Percentiles rank a stretch among this genome's conserved stretches.
phyloP scores from a whole-genome alignment of 371 early-diverging fungal genomes.

The Edhazardia aedis region DNA sequence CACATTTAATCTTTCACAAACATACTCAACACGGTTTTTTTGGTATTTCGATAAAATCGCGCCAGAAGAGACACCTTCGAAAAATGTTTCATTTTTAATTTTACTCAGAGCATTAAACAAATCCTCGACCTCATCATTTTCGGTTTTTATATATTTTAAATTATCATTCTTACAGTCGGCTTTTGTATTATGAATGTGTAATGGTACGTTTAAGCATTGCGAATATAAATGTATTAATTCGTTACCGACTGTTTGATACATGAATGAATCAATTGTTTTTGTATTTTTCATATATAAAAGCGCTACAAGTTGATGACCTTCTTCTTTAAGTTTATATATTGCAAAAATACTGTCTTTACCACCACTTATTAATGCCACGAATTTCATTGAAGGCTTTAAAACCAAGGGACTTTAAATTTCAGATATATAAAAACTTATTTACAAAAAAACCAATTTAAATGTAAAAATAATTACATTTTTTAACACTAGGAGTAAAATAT shows the following conservation, averaged over 20 bases:
- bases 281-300: slow-evolving; percentile 59
- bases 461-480: too few relatives aligned
- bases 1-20: slow-evolving; percentile 60
- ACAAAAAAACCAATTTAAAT: too few relatives aligned
- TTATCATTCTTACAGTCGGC: slow-evolving; percentile 52
- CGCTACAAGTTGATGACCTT: slow-evolving; percentile 75
- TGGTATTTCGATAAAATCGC: slow-evolving; percentile 93
- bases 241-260: slow-evolving; percentile 95
- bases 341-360: slow-evolving; percentile 95
- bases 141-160: slow-evolving; percentile 45
- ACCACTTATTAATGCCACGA: slow-evolving; percentile 53
- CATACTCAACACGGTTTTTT: slow-evolving; percentile 73
- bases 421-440: too few relatives aligned
- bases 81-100: slow-evolving; percentile 56
- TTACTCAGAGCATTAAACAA: slow-evolving; percentile 54
- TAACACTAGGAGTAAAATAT: too few relatives aligned
- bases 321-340: slow-evolving; percentile 69
- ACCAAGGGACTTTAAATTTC: too few relatives aligned
- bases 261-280: slow-evolving; percentile 80
- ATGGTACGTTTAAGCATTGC: slow-evolving; percentile 66
- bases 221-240: slow-evolving; percentile 61
- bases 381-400: slow-evolving; percentile 37
- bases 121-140: slow-evolving; percentile 85
- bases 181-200: slow-evolving; percentile 57
- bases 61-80: slow-evolving; percentile 73